phyloP scores from a whole-genome alignment of 495 filamentous ascomycete species.

The Aspergillus sclerotiicarbonarius region DNA sequence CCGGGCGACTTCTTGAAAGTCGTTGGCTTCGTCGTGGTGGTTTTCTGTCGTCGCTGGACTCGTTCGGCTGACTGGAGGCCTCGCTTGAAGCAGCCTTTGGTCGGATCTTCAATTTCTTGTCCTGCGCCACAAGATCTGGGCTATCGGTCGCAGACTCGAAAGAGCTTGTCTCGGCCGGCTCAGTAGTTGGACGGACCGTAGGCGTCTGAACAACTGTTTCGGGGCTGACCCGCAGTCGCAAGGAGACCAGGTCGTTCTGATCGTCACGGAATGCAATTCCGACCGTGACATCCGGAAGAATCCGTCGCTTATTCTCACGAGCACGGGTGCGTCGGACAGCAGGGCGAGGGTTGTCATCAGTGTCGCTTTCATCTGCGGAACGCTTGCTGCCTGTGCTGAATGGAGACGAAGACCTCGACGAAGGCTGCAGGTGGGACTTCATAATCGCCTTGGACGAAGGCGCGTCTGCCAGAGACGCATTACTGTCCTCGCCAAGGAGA shows the following conservation, averaged over 20 bases:
- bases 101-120: conserved; percentile 14
- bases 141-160: conserved; percentile 10
- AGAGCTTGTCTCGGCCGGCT: conserved; percentile 13
- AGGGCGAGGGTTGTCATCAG: conserved; percentile 35
- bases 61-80: conserved; percentile 15
- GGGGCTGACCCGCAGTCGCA: conserved; percentile 41
- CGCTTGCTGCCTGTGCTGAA: conserved; percentile 49
- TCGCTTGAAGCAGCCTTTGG: conserved; percentile 10
- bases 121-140: conserved; percentile 1
- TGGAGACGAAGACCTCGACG: conserved; percentile 44
- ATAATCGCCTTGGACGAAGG: conserved; percentile 26
- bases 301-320: conserved; percentile 35
- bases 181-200: background rate
- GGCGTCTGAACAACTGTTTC: conserved; percentile 20
- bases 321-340: conserved; percentile 30
- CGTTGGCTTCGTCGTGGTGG: conserved; percentile 24
- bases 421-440: conserved; percentile 37
- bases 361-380: conserved; percentile 47
- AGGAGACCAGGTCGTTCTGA: conserved; percentile 44
- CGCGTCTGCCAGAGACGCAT: conserved; percentile 26
- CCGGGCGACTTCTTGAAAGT: conserved; percentile 15
- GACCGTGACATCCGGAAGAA: conserved; percentile 46
- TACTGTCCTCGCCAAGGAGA: conserved; percentile 52
- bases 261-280: conserved; percentile 46
- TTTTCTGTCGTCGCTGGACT: conserved; percentile 18